Evolutionary conservation across 257 asterid genomes (phyloP).

Genomic region (Solanum ossicruentum): DNA sequence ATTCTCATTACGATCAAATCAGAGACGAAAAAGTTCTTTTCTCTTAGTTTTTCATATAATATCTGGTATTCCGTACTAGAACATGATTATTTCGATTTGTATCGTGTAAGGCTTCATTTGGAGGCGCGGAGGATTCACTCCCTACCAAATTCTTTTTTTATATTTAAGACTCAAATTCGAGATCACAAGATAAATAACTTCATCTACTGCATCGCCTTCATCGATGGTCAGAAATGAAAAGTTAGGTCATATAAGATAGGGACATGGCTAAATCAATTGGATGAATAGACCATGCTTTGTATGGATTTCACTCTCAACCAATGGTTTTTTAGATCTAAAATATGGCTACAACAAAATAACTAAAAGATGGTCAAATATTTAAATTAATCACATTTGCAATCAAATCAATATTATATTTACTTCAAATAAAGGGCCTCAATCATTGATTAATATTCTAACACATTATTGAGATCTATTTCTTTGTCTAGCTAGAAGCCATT

Average conservation of each 20-base stretch:
- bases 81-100: too few species aligned
- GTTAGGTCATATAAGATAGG: background rate
- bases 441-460: conserved; percentile 16
- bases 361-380: background rate
- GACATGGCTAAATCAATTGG: background rate
- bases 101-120: too few species aligned
- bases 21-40: background rate
- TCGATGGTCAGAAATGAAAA: background rate
- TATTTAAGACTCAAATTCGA: too few species aligned
- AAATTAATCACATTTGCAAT: background rate
- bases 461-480: conserved; percentile 24
- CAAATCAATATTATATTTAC: background rate
- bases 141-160: too few species aligned
- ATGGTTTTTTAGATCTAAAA: background rate
- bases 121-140: too few species aligned
- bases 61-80: too few species aligned
- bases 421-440: conserved; percentile 4
- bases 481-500: conserved; percentile 27
- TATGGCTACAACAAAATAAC: background rate
- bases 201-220: too few species aligned
- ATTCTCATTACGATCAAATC: background rate
- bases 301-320: background rate
- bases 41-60: too few species aligned
- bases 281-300: background rate
- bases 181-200: too few species aligned